These are phyloP conservation scores for Aegilops umbellulata DNA, from an alignment of 176 grass and related monocot species.

Conservation along the genomic window DNA sequence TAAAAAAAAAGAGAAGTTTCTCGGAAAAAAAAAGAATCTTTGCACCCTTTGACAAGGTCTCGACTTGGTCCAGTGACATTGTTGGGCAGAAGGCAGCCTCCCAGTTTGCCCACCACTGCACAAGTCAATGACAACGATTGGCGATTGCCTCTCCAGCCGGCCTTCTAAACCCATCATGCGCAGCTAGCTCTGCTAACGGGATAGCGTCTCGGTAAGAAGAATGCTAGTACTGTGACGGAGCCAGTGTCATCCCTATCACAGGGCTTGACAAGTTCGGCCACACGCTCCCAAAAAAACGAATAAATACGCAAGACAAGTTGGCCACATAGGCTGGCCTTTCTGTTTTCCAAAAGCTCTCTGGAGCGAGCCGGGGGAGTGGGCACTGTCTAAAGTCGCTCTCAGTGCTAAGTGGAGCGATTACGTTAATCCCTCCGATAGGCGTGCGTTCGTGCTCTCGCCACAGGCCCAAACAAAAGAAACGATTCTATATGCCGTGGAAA, in stretches of 20 bases:
- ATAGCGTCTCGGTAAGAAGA: neutral
- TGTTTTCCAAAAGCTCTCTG: neutral
- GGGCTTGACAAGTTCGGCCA: conserved; percentile 1
- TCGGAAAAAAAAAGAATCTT: conserved; percentile 1
- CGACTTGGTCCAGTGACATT: neutral
- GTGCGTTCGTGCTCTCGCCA: conserved; percentile 34
- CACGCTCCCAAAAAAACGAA: neutral
- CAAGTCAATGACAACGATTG: conserved; percentile 28
- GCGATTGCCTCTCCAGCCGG: neutral
- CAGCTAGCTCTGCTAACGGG: neutral
- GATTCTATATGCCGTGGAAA: neutral
- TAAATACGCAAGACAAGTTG: neutral
- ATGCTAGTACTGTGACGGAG: neutral
- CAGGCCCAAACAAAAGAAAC: neutral
- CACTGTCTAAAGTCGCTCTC: conserved; percentile 9
- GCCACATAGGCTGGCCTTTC: conserved; percentile 15
- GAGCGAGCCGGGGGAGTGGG: neutral
- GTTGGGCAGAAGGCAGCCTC: conserved; percentile 12
- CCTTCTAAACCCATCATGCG: neutral
- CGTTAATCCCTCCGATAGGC: conserved; percentile 13
- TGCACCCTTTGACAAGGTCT: neutral
- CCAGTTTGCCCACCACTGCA: conserved; percentile 21
- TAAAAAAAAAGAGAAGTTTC: neutral
- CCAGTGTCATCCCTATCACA: neutral
- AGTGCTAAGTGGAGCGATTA: conserved; percentile 10